Conservation (phyloP, 805 yeast genomes). For the Yarrowia divulgata region DNA sequence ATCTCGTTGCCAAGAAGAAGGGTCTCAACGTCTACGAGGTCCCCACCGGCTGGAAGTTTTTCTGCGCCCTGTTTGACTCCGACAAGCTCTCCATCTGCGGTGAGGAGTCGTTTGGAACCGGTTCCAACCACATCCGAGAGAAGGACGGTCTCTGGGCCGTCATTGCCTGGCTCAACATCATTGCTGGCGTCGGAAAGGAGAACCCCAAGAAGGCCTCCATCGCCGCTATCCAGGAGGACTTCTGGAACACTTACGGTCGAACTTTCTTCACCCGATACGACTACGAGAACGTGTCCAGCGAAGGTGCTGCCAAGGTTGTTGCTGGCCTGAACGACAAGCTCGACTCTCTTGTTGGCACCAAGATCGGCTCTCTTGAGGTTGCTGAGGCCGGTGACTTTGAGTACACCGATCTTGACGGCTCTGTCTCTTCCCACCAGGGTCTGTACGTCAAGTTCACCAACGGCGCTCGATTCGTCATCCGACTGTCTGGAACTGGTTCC, state of each 20-base stretch:
- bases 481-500: constrained; percentile 97
- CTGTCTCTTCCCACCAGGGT: constrained; percentile 88
- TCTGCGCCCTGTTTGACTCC: constrained; percentile 94
- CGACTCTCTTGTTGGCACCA: constrained; percentile 58
- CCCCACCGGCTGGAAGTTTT: constrained; percentile 99
- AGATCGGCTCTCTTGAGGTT: constrained; percentile 61
- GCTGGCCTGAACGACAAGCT: constrained; percentile 56
- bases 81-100: constrained; percentile 95
- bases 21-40: constrained; percentile 86
- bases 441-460: constrained; percentile 78
- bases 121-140: constrained; percentile 96
- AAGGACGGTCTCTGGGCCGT: constrained; percentile 99
- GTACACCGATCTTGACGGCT: constrained; percentile 94
- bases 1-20: constrained; percentile 82
- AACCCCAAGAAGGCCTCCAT: constrained; percentile 73
- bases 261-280: constrained; percentile 97
- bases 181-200: constrained; percentile 77
- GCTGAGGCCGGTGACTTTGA: constrained; percentile 85
- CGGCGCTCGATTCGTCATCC: constrained; percentile 85
- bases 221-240: constrained; percentile 76
- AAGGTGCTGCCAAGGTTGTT: constrained; percentile 76
- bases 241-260: constrained; percentile 94
- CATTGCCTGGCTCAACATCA: constrained; percentile 94
- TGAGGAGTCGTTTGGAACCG: constrained; percentile 98
- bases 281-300: constrained; percentile 80